A percentile compares a stretch with the other conserved stretches of the same genome.
Conservation (phyloP, 192 early-diverging fungal genomes). For the Rhizophagus sp. region DNA sequence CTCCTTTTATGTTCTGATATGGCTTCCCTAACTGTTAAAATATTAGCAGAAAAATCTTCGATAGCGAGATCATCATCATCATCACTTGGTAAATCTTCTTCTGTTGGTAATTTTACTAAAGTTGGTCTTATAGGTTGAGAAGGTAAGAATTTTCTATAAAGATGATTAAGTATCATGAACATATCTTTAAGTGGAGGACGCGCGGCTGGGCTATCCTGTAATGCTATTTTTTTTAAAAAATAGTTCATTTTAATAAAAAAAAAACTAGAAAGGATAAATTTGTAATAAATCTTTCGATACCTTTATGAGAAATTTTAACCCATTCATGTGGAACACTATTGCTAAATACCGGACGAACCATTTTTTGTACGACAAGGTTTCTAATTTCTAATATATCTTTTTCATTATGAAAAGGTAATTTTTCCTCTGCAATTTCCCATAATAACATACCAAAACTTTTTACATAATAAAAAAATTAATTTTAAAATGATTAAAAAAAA, state of each 20-base stretch:
- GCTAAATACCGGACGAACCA: not conserved
- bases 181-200: constrained; percentile 20
- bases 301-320: not conserved
- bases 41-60: not conserved
- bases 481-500: not conserved
- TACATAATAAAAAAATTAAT: not conserved
- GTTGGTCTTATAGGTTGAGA: not conserved
- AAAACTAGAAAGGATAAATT: not conserved
- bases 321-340: not conserved
- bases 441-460: constrained; percentile 28
- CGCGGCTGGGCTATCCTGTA: not conserved
- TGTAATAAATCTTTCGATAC: not conserved
- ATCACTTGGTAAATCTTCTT: not conserved
- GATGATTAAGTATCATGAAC: constrained; percentile 6
- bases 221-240: not conserved
- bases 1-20: constrained; percentile 2
- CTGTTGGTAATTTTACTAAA: not conserved
- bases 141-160: constrained; percentile 10
- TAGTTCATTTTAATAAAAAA: too few relatives aligned
- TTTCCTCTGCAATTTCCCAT: constrained; percentile 29
- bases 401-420: constrained; percentile 12
- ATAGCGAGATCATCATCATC: not conserved
- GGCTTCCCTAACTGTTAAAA: constrained; percentile 15
- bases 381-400: constrained; percentile 22
- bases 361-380: not conserved